Evolutionary conservation across 2,329 filamentous ascomycete genomes (phyloP), one percentile per base, ranked within the genome.

Genomic region (Clarireedia hainanense): DNA sequence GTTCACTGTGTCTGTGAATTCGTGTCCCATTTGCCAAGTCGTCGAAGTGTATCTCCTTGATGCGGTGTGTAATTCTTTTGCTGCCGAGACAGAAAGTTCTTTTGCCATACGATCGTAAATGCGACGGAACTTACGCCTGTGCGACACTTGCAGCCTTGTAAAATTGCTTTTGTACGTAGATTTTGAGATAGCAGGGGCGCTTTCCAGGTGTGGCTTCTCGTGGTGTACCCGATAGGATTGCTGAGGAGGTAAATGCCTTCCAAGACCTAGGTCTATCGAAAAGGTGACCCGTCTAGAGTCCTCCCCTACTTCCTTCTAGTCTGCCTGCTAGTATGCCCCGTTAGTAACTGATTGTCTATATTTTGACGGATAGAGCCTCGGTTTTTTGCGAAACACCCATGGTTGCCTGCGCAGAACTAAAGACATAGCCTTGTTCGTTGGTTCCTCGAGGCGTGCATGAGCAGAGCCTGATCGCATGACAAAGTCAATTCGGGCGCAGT

Each of bases 401-500:
- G 47, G 47, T 20, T 37, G 30, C 47, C 47, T 48, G n/a, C 30
- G 30, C 3, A 24, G 27, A 20, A 42, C 36, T 23, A 23, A 23
- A 9, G 46, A 37, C 46, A 50, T 26, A 55, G 46, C 37, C 37
- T 42, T 37, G 37, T 50, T 42, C 24, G 37, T 36, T 45, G 47
- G 23, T 17, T 23, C 34, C 34, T n/a, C 36, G 30, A 45, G 15
- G 15, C 7, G 24, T 26, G 20, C 47, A 50, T 37, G 26, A 50
- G 37, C 30, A 50, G 20, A 55, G 52, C 46, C 46, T 50, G 39
- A 43, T 55, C 27, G 52, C 52, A 50, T 45, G 47, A 55, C 10
- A 45, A 50, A 36, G 24, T 34, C 2, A 45, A 55, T 12, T 5
- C 15, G 52, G 47, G 39, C 47, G 52, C 20, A 20, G 37, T 43